Base-by-base conservation (phyloP, 192 early-diverging fungal species). In the Funneliformis mosseae region DNA sequence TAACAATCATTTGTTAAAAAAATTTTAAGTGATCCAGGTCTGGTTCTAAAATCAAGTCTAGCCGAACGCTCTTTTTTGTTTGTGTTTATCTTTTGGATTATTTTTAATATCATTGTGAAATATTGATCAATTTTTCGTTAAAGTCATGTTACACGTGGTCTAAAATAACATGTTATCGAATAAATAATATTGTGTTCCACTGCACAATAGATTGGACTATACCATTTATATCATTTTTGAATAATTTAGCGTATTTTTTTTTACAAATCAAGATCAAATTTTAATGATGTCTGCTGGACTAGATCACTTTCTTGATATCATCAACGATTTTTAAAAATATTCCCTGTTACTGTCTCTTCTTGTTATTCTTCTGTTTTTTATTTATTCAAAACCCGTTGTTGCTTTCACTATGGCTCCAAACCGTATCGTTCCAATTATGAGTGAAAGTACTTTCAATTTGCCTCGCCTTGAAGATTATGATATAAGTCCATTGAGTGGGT, bases 401-500 rank as follows among this genome's bases (percentile, higher is more conserved):
- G 21, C 43, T 9, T 45, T 45, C 43, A 55, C 21, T 7, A 55
- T 55, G 50, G 50, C 50, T 55, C 50, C 50, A 55, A 55, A n/a
- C 7, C 0, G 21, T 18, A n/a, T 0, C 7, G 50, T 21, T 55
- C 50, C 50, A 21, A 14, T 55, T 55, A 50, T 50, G 5, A 63
- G 0, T 9, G 27, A 63, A 63, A 63, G 4, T 16, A 23, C 38
- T 39, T 45, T 72, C 11, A 72, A 12, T 45, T 4, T 90, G 69
- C 84, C 78, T 33, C 66, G 84, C 50, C 88, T 95, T 39, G 86
- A 93, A 83, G 91, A 95, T 79, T 95, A 95, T 86, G 96, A 94
- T 75, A 93, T 99, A 76, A 89, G 91, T 71, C 92, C 93, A 8
- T 79, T 84, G 39, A 93, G 92, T 33, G 97, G 97, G 6, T 99